Base-by-base conservation (phyloP, 106 monocot species). In the Allium cepa region DNA sequence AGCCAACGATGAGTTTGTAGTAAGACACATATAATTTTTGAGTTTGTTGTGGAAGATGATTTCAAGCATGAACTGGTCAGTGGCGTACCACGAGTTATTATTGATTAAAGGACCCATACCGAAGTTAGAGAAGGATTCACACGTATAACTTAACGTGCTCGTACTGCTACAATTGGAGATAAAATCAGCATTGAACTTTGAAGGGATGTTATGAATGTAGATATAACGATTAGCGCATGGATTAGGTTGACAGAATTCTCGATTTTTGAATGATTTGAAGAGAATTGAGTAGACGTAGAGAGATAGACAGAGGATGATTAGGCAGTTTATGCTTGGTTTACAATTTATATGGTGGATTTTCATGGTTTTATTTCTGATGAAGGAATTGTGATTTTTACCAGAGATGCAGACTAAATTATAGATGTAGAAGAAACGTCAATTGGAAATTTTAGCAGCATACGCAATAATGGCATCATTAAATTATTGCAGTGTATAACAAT, bases 1-100 rank as follows among this genome's bases (percentile, higher is more conserved):
- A 26, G 96, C 92, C 7, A 59, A 13, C 10, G 83, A 67, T 11
- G 88, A 74, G 72, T 84, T 57, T 8, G 17, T 9, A 26, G 92
- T 80, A n/a, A 86, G 78, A 76, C 96, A 97, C 9, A 47, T 78
- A 77, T 89, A 80, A 46, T 61, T 11, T 59, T 92, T 76, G 45
- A 89, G 66, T 60, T 91, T 85, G 46, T 70, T 77, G 71, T 97
- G 96, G 86, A 62, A 87, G 45, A 97, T 92, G 46, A 83, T 10
- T 72, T 97, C 96, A 9, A 71, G 76, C 46, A 79, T 72, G 80
- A 97, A 97, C 74, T 97, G 92, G 79, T 97, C 92, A 57, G 96
- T 97, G 66, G 81, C 63, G 75, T 64, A 86, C 89, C 92, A 97
- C 12, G 80, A 66, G 15, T 36, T 36, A 68, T 83, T 77, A 36